A percentile compares a stretch with the other conserved stretches of the same genome.
Evolutionary conservation across 176 grass and related monocot genomes (phyloP).

Genomic region (Oryza longistaminata): DNA sequence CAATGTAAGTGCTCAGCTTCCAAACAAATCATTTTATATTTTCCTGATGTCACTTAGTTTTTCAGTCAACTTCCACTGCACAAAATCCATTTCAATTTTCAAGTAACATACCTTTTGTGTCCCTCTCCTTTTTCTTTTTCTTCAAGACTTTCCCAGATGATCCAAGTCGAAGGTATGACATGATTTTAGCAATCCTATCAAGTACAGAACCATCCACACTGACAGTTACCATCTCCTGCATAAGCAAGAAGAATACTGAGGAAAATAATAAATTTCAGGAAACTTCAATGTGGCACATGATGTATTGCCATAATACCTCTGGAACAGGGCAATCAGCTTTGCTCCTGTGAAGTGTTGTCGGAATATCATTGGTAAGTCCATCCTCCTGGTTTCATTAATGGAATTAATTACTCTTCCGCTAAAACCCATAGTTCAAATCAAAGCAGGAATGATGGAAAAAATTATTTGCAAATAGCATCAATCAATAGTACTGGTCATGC

Average conservation of each 20-base stretch:
- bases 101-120: constrained; percentile 63
- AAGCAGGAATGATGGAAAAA: not conserved
- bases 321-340: constrained; percentile 90
- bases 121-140: constrained; percentile 98
- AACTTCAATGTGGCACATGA: not conserved
- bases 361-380: constrained; percentile 86
- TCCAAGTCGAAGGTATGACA: constrained; percentile 97
- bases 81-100: not conserved
- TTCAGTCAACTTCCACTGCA: constrained; percentile 21
- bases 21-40: constrained; percentile 1
- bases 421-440: not conserved
- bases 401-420: not conserved
- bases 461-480: not conserved
- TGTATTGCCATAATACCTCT: constrained; percentile 41
- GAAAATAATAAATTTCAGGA: not conserved
- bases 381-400: constrained; percentile 68
- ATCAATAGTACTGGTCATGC: not conserved
- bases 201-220: constrained; percentile 93
- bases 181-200: constrained; percentile 99
- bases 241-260: constrained; percentile 35
- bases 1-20: not conserved
- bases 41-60: constrained; percentile 2
- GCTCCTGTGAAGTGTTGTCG: constrained; percentile 95
- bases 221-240: constrained; percentile 95
- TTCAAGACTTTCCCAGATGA: constrained; percentile 97